Percentiles rank a stretch among this genome's conserved stretches.
Evolutionary conservation across 495 filamentous ascomycete genomes (phyloP).

Genomic region (Talaromyces adpressus): DNA sequence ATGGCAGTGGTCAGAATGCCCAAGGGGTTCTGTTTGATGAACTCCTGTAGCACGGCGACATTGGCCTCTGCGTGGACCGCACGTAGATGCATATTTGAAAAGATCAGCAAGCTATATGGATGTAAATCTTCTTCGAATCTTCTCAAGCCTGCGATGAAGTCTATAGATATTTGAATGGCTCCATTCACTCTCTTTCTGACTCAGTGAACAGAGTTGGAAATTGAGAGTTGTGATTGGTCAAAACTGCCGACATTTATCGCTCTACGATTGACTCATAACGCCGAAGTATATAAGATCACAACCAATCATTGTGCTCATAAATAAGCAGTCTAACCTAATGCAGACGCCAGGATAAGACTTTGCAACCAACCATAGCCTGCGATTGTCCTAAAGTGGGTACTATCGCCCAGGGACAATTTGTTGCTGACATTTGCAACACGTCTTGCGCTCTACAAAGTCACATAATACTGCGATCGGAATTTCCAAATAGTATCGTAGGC

Average conservation of each 20-base stretch:
- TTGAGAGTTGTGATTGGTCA: neutral
- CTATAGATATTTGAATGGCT: neutral
- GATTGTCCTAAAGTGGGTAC: neutral
- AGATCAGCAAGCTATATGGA: neutral
- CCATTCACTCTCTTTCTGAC: neutral
- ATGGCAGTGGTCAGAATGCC: conserved; percentile 50
- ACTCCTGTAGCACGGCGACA: conserved; percentile 31
- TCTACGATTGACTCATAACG: neutral
- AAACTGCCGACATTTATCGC: neutral
- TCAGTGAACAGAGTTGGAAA: neutral
- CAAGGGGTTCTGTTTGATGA: conserved; percentile 46
- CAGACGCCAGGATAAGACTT: neutral
- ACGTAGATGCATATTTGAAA: conserved; percentile 40
- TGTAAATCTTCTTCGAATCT: neutral
- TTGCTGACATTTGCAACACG: neutral
- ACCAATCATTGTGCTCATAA: neutral
- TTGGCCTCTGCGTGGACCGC: conserved; percentile 37
- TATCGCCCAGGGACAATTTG: neutral
- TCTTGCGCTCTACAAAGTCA: neutral
- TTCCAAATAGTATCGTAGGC: neutral
- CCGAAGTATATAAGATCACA: neutral
- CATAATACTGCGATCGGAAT: neutral
- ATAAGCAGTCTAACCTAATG: neutral
- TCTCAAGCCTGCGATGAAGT: neutral
- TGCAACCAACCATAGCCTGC: too few species aligned